Evolutionary conservation across 176 grass and related monocot species (phyloP).

Genomic region (Triticum monococcum): DNA sequence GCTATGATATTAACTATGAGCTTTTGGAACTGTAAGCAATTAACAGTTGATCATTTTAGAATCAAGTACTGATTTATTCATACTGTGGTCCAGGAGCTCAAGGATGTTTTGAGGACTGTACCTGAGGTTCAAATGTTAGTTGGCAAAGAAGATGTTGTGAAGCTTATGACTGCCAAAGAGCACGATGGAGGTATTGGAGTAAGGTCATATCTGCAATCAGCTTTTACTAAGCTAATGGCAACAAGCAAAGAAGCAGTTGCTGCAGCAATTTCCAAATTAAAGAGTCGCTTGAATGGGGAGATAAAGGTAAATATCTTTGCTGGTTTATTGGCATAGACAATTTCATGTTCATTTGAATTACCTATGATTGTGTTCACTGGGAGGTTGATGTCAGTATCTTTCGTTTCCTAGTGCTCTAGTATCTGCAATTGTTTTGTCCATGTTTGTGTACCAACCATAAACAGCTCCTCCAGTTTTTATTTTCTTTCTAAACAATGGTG

Average conservation of each 20-base stretch:
- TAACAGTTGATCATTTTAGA: neutral
- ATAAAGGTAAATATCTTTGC: conserved; percentile 55
- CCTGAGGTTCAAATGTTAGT: conserved; percentile 73
- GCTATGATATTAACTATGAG: neutral
- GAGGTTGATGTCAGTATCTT: conserved; percentile 6
- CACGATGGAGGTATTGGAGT: conserved; percentile 44
- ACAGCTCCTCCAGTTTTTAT: neutral
- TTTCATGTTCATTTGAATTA: conserved; percentile 11
- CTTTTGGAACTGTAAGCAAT: neutral
- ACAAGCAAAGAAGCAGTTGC: conserved; percentile 61
- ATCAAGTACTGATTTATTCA: conserved; percentile 5
- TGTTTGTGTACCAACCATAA: neutral
- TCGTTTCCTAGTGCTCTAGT: neutral
- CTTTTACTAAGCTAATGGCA: conserved; percentile 76
- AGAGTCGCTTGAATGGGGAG: conserved; percentile 53
- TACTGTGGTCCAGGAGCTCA: conserved; percentile 62
- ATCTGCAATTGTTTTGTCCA: neutral
- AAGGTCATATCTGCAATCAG: conserved; percentile 59
- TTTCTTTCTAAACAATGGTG: neutral
- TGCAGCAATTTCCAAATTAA: conserved; percentile 58
- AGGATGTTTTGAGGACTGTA: conserved; percentile 72
- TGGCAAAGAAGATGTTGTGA: conserved; percentile 46
- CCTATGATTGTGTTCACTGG: neutral
- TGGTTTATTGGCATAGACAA: neutral
- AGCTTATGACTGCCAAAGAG: conserved; percentile 49